phyloP scores from a whole-genome alignment of 2,329 filamentous ascomycete species.

The Sporothrix variecibatus region DNA sequence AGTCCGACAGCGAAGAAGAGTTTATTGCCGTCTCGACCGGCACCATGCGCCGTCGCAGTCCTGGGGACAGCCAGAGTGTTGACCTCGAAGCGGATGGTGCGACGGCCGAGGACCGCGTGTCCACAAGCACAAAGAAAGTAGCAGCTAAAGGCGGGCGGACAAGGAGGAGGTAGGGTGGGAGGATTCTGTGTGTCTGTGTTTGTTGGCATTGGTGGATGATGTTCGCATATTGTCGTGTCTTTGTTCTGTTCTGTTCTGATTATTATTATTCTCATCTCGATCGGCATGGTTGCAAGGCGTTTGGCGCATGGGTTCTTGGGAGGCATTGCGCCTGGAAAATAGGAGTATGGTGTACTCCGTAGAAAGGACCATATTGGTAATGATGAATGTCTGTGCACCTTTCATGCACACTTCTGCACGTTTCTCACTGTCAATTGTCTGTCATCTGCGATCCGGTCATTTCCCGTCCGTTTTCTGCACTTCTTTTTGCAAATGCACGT shows the following conservation, averaged over 20 bases:
- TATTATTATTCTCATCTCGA: not conserved
- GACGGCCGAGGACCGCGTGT: constrained; percentile 41
- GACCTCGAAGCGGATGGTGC: constrained; percentile 56
- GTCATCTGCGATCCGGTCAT: not conserved
- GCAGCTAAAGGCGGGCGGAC: constrained; percentile 44
- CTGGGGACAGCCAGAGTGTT: constrained; percentile 66
- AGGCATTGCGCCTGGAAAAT: constrained; percentile 6
- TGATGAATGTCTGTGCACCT: not conserved
- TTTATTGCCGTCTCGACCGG: constrained; percentile 68
- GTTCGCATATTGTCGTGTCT: not conserved
- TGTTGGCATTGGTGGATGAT: not conserved
- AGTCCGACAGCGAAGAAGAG: constrained; percentile 95
- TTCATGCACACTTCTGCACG: not conserved
- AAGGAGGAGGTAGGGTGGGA: constrained; percentile 31
- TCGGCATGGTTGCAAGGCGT: constrained; percentile 10
- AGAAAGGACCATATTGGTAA: not conserved
- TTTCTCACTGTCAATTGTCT: not conserved
- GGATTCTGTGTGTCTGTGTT: too few species aligned
- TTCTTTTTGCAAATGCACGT: not conserved
- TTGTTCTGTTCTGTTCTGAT: not conserved
- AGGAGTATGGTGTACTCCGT: not conserved
- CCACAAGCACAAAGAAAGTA: constrained; percentile 42
- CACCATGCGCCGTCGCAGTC: constrained; percentile 84
- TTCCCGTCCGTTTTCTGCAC: not conserved
- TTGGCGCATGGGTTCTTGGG: constrained; percentile 7